Conservation (phyloP, 1,284 basidiomycete species). For the Amylostereum chailletii region DNA sequence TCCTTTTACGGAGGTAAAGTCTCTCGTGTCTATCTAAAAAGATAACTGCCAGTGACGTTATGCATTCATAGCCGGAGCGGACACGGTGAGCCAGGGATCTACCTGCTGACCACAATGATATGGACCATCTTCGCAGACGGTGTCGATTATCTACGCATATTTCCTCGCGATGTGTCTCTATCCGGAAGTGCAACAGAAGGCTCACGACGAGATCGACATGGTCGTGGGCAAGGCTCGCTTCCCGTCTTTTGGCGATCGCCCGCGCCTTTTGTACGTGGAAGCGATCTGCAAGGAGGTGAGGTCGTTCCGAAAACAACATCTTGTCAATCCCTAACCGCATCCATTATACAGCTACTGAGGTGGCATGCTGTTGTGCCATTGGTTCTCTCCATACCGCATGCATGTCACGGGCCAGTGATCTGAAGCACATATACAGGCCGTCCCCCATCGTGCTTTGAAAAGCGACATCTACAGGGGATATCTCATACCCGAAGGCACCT, state of each 20-base stretch:
- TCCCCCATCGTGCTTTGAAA: not conserved
- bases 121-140: conserved; percentile 4
- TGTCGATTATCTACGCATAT: conserved; percentile 3
- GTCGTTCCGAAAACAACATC: conserved; percentile 2
- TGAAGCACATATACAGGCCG: not conserved
- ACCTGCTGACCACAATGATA: not conserved
- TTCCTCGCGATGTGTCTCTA: conserved; percentile 13
- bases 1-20: conserved; percentile 4
- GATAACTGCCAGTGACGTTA: not conserved
- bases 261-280: conserved; percentile 12
- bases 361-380: not conserved
- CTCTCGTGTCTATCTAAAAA: not conserved
- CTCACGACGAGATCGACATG: conserved; percentile 14
- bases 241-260: conserved; percentile 11
- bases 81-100: conserved; percentile 3
- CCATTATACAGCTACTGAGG: not conserved
- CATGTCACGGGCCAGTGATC: no score
- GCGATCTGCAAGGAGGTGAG: conserved; percentile 9
- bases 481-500: not conserved
- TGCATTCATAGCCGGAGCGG: conserved; percentile 5
- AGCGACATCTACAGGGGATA: conserved; percentile 4
- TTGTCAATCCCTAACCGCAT: no score
- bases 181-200: conserved; percentile 13
- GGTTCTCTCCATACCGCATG: no score
- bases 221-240: conserved; percentile 13